These are phyloP conservation scores for Saturnispora quitensis DNA, from an alignment of 805 yeast genomes.

Conservation along the genomic window DNA sequence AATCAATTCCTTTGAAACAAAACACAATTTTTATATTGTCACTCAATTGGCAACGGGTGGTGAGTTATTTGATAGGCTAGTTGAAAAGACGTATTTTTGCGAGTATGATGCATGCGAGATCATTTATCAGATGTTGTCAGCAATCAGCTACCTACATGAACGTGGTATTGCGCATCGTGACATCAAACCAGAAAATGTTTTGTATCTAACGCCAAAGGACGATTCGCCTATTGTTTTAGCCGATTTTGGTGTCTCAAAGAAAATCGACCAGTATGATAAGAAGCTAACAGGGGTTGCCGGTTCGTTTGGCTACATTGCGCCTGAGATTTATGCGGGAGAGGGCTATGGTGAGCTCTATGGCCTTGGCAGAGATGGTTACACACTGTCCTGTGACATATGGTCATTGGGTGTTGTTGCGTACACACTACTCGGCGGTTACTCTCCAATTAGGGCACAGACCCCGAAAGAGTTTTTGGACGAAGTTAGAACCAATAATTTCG, in stretches of 20 bases:
- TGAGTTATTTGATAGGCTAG: conserved; percentile 82
- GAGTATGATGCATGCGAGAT: conserved; percentile 80
- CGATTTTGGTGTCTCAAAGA: conserved; percentile 92
- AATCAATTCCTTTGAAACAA: conserved; percentile 88
- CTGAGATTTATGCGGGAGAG: conserved; percentile 70
- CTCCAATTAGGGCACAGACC: conserved; percentile 82
- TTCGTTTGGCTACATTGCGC: conserved; percentile 94
- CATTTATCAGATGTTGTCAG: conserved; percentile 64
- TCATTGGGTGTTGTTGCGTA: conserved; percentile 88
- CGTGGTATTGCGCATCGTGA: conserved; percentile 85
- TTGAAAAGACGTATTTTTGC: conserved; percentile 73
- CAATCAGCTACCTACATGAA: conserved; percentile 69
- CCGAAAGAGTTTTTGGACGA: conserved; percentile 75
- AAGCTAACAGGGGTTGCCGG: conserved; percentile 40
- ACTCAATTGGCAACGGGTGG: conserved; percentile 96
- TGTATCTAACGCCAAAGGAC: conserved; percentile 54
- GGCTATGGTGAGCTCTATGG: conserved; percentile 30
- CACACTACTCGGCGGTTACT: conserved; percentile 83
- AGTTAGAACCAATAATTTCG: conserved; percentile 61
- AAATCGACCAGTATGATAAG: conserved; percentile 29
- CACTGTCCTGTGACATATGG: conserved; percentile 95
- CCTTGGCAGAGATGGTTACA: conserved; percentile 58
- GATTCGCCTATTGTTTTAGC: conserved; percentile 77
- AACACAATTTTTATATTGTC: conserved; percentile 85
- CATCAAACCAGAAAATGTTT: conserved; percentile 86